These are phyloP conservation scores for Yamadazyma ubonensis DNA, from an alignment of 805 yeast species.

Conservation along the genomic window DNA sequence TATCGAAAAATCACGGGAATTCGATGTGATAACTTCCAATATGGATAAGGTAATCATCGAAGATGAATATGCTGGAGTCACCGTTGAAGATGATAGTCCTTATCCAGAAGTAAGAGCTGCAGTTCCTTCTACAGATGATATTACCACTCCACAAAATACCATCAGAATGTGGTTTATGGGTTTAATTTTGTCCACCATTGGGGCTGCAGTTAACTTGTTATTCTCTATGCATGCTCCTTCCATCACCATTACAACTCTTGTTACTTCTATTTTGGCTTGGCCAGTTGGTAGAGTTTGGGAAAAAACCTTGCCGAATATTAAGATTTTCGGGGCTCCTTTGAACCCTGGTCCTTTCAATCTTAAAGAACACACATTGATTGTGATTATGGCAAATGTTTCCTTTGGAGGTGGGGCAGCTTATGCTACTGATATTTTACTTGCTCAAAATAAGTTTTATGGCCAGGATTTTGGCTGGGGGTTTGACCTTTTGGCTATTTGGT, in stretches of 20 bases:
- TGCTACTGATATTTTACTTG: constrained; percentile 55
- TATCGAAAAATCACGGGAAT: constrained; percentile 25
- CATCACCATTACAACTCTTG: constrained; percentile 49
- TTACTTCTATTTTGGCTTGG: constrained; percentile 58
- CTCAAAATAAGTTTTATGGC: constrained; percentile 49
- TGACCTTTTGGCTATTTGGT: constrained; percentile 26
- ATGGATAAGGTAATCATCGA: constrained; percentile 22
- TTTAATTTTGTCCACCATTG: constrained; percentile 50
- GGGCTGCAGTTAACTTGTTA: constrained; percentile 59
- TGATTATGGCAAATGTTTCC: constrained; percentile 20
- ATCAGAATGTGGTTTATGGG: constrained; percentile 56
- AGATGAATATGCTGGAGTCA: constrained; percentile 42
- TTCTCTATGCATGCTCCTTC: constrained; percentile 58
- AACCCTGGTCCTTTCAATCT: constrained; percentile 26
- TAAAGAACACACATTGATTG: constrained; percentile 24
- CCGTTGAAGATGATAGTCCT: constrained; percentile 45
- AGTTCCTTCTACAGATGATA: constrained; percentile 53
- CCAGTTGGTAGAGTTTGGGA: constrained; percentile 58
- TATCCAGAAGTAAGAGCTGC: constrained; percentile 69
- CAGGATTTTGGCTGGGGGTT: constrained; percentile 31
- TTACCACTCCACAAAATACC: constrained; percentile 48
- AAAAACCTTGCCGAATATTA: constrained; percentile 27
- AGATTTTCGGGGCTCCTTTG: constrained; percentile 16
- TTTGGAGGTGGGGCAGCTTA: constrained; percentile 33
- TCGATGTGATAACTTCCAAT: constrained; percentile 32